Evolutionary conservation across 345 rosid species (phyloP).

Genomic region (Brassica nigra): DNA sequence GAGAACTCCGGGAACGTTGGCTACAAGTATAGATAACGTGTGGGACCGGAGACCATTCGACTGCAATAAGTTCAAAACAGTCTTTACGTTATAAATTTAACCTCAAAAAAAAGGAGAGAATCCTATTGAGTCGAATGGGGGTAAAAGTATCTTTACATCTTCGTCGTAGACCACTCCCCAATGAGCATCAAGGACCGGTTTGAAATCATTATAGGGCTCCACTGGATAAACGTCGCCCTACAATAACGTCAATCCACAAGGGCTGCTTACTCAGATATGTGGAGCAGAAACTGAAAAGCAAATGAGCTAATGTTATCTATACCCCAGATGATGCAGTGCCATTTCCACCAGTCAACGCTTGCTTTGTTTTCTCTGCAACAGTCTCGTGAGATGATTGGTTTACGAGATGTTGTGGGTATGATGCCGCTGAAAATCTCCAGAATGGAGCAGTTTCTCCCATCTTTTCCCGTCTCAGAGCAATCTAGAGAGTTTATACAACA

Average conservation of each 20-base stretch:
- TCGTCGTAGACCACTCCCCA: slow-evolving; percentile 91
- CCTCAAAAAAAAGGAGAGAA: neutral
- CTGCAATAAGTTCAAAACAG: slow-evolving; percentile 39
- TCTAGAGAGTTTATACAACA: slow-evolving; percentile 43
- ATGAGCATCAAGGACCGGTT: slow-evolving; percentile 89
- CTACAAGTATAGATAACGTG: slow-evolving; percentile 67
- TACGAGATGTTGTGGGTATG: slow-evolving; percentile 63
- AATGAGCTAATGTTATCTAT: slow-evolving; percentile 12
- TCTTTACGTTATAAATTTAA: neutral
- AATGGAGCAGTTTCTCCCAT: slow-evolving; percentile 82
- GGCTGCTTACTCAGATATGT: neutral
- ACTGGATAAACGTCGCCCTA: slow-evolving; percentile 98
- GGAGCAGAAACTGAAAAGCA: neutral
- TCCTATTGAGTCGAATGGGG: neutral
- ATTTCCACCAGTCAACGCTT: slow-evolving; percentile 40
- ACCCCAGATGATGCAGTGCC: slow-evolving; percentile 52
- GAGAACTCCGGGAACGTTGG: slow-evolving; percentile 66
- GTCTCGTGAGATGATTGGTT: slow-evolving; percentile 26
- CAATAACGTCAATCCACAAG: neutral
- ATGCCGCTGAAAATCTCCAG: slow-evolving; percentile 76
- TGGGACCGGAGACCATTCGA: slow-evolving; percentile 64
- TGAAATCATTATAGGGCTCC: slow-evolving; percentile 59
- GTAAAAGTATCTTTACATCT: slow-evolving; percentile 65
- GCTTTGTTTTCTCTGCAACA: slow-evolving; percentile 39
- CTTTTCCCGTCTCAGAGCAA: slow-evolving; percentile 83